Evolutionary conservation across 768 basidiomycete species (phyloP).

Genomic region (Leucocoprinus leucothites): DNA sequence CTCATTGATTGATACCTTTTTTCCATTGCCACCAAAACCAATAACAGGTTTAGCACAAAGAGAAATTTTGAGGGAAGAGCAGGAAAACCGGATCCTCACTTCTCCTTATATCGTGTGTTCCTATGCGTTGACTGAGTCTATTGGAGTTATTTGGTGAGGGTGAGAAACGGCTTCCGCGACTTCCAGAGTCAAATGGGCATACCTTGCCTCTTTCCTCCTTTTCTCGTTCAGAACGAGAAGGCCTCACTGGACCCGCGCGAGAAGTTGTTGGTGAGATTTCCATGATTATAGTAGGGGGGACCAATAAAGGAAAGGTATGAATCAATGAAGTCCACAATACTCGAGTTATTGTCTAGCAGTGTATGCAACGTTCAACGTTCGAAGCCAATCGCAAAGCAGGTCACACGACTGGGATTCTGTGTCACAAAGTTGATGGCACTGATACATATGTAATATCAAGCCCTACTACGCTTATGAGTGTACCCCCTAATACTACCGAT

Average conservation of each 20-base stretch:
- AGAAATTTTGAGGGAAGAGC: background rate
- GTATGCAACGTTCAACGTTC: no score
- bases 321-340: no score
- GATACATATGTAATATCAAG: no score
- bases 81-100: constrained; percentile 5
- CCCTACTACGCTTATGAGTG: no score
- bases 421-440: no score
- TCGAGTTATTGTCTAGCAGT: no score
- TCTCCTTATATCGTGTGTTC: constrained; percentile 12
- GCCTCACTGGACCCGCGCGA: background rate
- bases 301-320: no score
- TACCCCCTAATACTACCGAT: no score
- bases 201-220: constrained; percentile 11
- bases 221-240: background rate
- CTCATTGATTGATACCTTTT: constrained; percentile 11
- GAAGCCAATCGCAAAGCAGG: no score
- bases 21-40: background rate
- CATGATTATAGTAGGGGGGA: no score
- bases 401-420: no score
- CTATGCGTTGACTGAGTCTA: constrained; percentile 4
- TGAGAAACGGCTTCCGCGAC: background rate
- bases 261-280: background rate
- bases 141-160: background rate
- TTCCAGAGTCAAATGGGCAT: constrained; percentile 1
- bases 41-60: background rate